Percentiles rank a stretch among this genome's conserved stretches.
Evolutionary conservation across 2,329 filamentous ascomycete species (phyloP).

Genomic region (Fusarium tupiense): DNA sequence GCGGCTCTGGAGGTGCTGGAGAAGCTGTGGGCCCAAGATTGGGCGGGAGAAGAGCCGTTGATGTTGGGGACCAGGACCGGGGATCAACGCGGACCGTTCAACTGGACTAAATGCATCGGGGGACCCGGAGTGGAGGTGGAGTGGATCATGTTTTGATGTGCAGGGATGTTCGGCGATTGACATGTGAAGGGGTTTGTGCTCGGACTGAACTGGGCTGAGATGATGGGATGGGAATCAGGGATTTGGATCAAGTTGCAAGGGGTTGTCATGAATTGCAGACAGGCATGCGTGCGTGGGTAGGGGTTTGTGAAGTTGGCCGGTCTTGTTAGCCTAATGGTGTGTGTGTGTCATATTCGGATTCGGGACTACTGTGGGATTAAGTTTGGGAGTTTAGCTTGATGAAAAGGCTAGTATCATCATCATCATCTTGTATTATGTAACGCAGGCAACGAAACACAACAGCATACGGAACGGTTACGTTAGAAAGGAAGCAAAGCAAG

Average conservation of each 20-base stretch:
- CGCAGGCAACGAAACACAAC: constrained; percentile 17
- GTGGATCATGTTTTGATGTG: constrained; percentile 71
- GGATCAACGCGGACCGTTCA: constrained; percentile 61
- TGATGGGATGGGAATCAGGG: constrained; percentile 20
- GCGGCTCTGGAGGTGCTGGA: constrained; percentile 87
- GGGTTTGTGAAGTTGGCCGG: constrained; percentile 10
- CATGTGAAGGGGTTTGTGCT: constrained; percentile 28
- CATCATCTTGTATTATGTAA: constrained; percentile 28
- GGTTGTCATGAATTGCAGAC: constrained; percentile 12
- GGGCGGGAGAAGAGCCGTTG: constrained; percentile 50
- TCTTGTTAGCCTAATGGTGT: constrained; percentile 1
- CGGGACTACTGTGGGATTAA: constrained; percentile 20
- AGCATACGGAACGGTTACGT: constrained; percentile 28
- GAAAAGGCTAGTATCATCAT: constrained; percentile 13
- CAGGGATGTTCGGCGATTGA: constrained; percentile 23
- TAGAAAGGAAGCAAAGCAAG: constrained; percentile 31
- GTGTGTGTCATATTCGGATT: constrained; percentile 12
- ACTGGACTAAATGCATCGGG: constrained; percentile 67
- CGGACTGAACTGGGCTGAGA: constrained; percentile 16
- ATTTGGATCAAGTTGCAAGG: constrained; percentile 19
- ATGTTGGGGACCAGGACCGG: constrained; percentile 48
- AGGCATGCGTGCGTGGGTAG: constrained; percentile 5
- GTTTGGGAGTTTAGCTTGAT: constrained; percentile 17
- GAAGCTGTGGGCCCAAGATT: constrained; percentile 77
- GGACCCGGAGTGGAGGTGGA: constrained; percentile 67